Evolutionary conservation across 805 yeast species (phyloP).

Genomic region (Lipomyces mesembrius): DNA sequence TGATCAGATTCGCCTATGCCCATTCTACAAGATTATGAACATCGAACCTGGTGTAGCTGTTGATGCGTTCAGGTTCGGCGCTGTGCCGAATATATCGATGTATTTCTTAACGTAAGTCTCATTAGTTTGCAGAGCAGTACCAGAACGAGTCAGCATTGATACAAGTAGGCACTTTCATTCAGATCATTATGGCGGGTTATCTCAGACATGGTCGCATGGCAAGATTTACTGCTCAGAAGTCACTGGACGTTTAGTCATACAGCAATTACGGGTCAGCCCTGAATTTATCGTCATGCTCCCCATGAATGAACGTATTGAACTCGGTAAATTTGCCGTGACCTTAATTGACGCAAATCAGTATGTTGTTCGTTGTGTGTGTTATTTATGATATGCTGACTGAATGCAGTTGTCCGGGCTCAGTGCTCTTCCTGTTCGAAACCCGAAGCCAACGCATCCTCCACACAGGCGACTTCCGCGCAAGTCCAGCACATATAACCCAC

Average conservation of each 20-base stretch:
- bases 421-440: conserved; percentile 68
- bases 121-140: neutral
- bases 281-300: conserved; percentile 51
- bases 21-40: conserved; percentile 45
- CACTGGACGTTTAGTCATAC: conserved; percentile 62
- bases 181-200: conserved; percentile 90
- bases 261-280: conserved; percentile 60
- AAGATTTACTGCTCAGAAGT: conserved; percentile 71
- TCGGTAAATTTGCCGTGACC: conserved; percentile 59
- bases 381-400: neutral
- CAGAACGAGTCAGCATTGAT: neutral
- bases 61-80: conserved; percentile 48
- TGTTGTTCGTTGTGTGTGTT: neutral
- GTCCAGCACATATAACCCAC: conserved; percentile 54
- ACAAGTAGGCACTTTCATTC: conserved; percentile 72
- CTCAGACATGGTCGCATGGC: conserved; percentile 76
- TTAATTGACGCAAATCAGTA: conserved; percentile 81
- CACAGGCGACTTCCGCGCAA: conserved; percentile 92
- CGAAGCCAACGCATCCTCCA: conserved; percentile 57
- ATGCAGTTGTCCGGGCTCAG: conserved; percentile 84
- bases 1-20: conserved; percentile 33
- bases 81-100: conserved; percentile 42
- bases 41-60: conserved; percentile 46
- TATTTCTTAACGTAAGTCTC: conserved; percentile 44
- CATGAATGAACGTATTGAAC: conserved; percentile 49